Evolutionary conservation across 2,329 filamentous ascomycete species (phyloP), one percentile per base, ranked within the genome.

Genomic region (Periconia digitata): DNA sequence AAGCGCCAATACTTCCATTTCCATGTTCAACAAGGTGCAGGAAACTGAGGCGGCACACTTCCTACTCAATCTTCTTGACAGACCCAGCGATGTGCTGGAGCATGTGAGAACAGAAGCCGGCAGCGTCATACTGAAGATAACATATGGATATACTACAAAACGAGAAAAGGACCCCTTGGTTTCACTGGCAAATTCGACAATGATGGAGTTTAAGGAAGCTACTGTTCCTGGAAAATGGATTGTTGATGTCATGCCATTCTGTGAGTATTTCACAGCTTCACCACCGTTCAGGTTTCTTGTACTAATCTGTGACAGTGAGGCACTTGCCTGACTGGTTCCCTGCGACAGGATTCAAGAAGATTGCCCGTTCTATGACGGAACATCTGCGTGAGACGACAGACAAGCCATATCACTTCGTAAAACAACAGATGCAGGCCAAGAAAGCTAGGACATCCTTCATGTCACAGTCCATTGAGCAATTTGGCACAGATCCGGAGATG

Each of bases 291-390:
- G 35, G 8, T 39, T 32, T 32, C 35, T 46, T 44, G 6, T n/a
- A 23, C 47, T 46, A 42, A 46, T 12, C 22, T 21, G n/a, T 1
- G 15, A 17, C 20, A 50, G 47, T 76, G 32, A 63, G 59, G 58
- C 64, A 75, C 45, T 35, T 78, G 0, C 77, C 78, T 0, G 63
- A 73, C 2, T 77, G 76, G 72, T 55, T 75, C 17, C 77, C 76
- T 1, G 76, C 77, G 0, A 67, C 74, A 16, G 59, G 58, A 15
- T 78, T 75, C 57, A 73, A 76, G 48, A 50, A 59, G 2, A 74
- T 62, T 1, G 75, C 70, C 4, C 60, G 60, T 20, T 34, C 58
- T 6, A 75, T 67, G 64, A 55, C 50, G 1, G 53, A 55, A 2
- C 62, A 58, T 5, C 52, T 74, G 7, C 46, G 47, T 1, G 54